phyloP scores from a whole-genome alignment of 1,284 basidiomycete genomes.

The Meira miltonrushii region DNA sequence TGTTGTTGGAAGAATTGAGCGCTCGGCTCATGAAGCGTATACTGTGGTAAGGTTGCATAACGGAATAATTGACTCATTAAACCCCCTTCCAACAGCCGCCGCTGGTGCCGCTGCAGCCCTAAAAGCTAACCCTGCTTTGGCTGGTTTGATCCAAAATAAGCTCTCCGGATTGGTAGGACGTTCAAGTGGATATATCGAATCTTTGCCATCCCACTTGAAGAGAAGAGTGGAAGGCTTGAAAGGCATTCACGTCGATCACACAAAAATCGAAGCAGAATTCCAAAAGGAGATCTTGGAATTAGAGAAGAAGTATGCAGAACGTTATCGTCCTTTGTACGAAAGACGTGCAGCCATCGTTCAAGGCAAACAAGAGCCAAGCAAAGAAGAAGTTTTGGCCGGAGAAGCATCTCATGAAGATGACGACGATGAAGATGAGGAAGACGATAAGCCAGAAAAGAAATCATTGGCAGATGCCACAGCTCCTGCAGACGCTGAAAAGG shows the following conservation, averaged over 20 bases:
- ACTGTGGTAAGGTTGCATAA: not conserved
- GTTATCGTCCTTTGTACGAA: conserved; percentile 80
- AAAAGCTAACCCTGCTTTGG: conserved; percentile 50
- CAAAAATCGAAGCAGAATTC: conserved; percentile 88
- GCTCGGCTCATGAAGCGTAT: not conserved
- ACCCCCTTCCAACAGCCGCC: not conserved
- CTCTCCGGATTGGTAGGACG: conserved; percentile 68
- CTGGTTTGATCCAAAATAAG: conserved; percentile 53
- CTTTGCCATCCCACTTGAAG: conserved; percentile 74
- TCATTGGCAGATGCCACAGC: conserved; percentile 54
- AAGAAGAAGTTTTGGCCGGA: conserved; percentile 77
- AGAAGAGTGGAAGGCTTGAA: conserved; percentile 85
- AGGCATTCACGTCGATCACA: conserved; percentile 87
- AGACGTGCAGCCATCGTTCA: conserved; percentile 78
- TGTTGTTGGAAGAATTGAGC: not conserved
- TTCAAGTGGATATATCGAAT: conserved; percentile 81
- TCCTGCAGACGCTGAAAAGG: conserved; percentile 56
- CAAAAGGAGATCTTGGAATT: conserved; percentile 93
- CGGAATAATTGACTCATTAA: not conserved
- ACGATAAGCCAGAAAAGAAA: conserved; percentile 46
- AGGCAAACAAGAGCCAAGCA: conserved; percentile 69
- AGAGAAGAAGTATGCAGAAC: conserved; percentile 90
- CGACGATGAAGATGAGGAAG: conserved; percentile 57
- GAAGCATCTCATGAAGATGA: conserved; percentile 61
- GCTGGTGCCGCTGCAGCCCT: conserved; percentile 32